Evolutionary conservation across 352 stramenopile species (phyloP), one percentile per base, ranked within the genome.

Genomic region (Pythium dissotocum): DNA sequence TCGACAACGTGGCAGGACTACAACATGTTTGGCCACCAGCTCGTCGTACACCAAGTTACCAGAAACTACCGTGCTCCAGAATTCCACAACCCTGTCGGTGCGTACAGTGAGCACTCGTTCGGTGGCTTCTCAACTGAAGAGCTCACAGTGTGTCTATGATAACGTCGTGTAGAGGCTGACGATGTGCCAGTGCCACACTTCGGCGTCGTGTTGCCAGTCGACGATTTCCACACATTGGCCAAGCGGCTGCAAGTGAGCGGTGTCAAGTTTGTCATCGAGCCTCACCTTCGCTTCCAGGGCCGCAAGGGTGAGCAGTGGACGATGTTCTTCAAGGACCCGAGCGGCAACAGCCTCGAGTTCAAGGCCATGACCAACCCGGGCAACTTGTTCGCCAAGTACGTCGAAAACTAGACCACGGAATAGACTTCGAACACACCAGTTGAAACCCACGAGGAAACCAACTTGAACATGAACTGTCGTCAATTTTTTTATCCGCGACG

Each of bases 241-340:
- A 65, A 97, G 63, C 81, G 91, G 10, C 67, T 99, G 16, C 70
- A 88, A 56, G 66, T 75, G 4, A 71, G 88, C 7, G 79, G 78
- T 32, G 84, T 99, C 24, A 71, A 95, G 44, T 99, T 99, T 73
- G 96, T 99, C 63, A 97, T 99, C 53, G 83, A 98, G 71, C 97
- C 97, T 18, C 95, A 98, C 72, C 75, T 98, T 44, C 83, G 97
- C 64, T 99, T 99, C 69, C 58, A 91, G 48, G 96, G 93, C 26
- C 81, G 87, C 66, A 97, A 97, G 59, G 97, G 97, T 8, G 98
- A 99, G 75, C 97, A 99, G 72, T 99, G 90, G 90, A 99, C 97
- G 38, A 99, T 99, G 97, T 99, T 99, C 78, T 99, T 99, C 82
- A 99, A 99, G 73, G 93, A 98, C 70, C 96, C 96, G 14, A 97